Conservation (phyloP, 257 asterid genomes). For the Solanum paucissectum region DNA sequence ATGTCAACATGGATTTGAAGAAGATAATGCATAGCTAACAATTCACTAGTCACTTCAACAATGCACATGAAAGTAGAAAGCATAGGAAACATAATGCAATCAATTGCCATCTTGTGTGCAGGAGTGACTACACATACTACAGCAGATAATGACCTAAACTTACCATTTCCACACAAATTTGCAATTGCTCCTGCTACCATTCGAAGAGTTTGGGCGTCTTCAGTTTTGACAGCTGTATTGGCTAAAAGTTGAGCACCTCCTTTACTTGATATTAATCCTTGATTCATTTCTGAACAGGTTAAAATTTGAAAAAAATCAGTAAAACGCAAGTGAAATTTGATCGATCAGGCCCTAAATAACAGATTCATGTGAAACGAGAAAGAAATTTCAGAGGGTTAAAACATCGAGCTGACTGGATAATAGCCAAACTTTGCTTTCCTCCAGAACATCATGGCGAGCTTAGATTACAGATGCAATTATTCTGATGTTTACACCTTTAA, state of each 20-base stretch:
- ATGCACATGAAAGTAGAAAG: neutral
- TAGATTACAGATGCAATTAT: neutral
- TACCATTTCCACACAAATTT: constrained; percentile 91
- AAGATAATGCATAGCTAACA: neutral
- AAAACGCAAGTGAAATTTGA: neutral
- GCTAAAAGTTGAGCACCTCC: constrained; percentile 75
- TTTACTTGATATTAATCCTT: constrained; percentile 59
- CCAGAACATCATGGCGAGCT: neutral
- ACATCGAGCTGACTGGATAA: neutral
- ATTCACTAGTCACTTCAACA: neutral
- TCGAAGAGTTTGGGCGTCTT: constrained; percentile 81
- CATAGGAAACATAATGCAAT: neutral
- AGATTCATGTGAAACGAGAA: neutral
- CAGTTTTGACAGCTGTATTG: constrained; percentile 48
- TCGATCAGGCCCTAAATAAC: neutral
- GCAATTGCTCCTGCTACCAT: constrained; percentile 98
- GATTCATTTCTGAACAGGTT: constrained; percentile 51
- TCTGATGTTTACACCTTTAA: neutral
- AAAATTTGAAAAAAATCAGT: neutral
- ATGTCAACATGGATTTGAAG: neutral
- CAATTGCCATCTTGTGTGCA: neutral
- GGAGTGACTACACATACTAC: neutral
- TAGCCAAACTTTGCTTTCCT: neutral
- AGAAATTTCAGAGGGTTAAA: neutral
- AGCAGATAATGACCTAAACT: neutral